These are phyloP conservation scores for Cercospora beticola DNA, from an alignment of 2,329 filamentous ascomycete species.

Conservation along the genomic window DNA sequence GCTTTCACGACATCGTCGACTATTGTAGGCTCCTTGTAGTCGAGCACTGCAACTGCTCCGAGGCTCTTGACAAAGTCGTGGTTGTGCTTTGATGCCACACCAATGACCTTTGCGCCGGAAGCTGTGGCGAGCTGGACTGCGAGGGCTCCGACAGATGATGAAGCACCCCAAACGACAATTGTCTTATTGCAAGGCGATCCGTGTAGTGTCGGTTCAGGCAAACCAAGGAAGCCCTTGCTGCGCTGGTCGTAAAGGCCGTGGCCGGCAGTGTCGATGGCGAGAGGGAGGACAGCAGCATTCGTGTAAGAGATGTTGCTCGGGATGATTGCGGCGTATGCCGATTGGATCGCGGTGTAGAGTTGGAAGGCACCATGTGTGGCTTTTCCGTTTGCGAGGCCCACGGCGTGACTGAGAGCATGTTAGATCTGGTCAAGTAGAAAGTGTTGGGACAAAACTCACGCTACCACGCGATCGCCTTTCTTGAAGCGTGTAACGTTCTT, in stretches of 20 bases:
- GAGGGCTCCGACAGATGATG: constrained; percentile 38
- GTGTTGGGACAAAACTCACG: constrained; percentile 24
- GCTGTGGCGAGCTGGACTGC: constrained; percentile 40
- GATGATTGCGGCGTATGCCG: constrained; percentile 40
- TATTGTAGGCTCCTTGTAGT: constrained; percentile 38
- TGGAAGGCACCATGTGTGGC: constrained; percentile 37
- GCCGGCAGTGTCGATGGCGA: constrained; percentile 47
- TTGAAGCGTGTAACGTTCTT: constrained; percentile 37
- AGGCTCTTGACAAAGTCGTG: constrained; percentile 34
- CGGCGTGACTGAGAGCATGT: constrained; percentile 20
- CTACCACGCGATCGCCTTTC: constrained; percentile 40
- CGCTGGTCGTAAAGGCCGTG: constrained; percentile 45
- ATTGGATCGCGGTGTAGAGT: constrained; percentile 37
- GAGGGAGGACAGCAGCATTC: constrained; percentile 45
- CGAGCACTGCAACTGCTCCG: constrained; percentile 36
- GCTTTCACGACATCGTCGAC: constrained; percentile 43
- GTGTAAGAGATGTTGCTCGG: constrained; percentile 42
- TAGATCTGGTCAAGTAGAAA: background rate
- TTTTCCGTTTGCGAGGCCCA: constrained; percentile 29
- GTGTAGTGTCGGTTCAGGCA: constrained; percentile 41
- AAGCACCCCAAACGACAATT: constrained; percentile 43
- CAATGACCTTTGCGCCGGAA: constrained; percentile 38
- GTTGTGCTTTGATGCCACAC: constrained; percentile 38
- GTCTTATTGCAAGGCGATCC: constrained; percentile 40
- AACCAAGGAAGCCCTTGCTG: constrained; percentile 37